Base-by-base conservation (phyloP, 257 asterid species). In the Striga asiatica region DNA sequence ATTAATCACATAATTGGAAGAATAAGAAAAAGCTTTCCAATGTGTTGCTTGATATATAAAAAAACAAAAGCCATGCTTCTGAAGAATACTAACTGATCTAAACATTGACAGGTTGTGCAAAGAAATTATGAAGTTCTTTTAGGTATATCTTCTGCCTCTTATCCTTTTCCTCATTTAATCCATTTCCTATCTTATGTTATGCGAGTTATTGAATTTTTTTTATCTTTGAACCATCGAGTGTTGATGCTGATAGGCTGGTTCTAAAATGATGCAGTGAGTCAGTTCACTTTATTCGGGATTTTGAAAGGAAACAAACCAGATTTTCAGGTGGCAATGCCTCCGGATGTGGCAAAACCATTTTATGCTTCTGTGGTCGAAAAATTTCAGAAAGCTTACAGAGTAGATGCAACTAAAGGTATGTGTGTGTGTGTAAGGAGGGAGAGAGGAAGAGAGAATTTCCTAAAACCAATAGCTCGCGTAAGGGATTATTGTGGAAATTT, bases 281-380 rank as follows among this genome's bases (percentile, higher is more conserved):
- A 89, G 74, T 89, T 85, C 72, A 89, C 97, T 23, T 65, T 89
- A 32, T 83, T 76, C 67, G 97, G 96, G 60, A 51, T 83, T 47
- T 49, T 89, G 28, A 85, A 89, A 76, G 97, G 97, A 25, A 85
- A 89, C 78, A 89, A 83, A 57, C 96, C 96, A 0, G 96, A 89
- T 80, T 89, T 86, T 70, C 97, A 89, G 23, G 86, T 83, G 59
- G 96, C 97, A 32, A 89, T 89, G 96, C 93, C 96, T 51, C 94
- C 96, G 1, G 83, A 67, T 18, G 75, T 71, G 51, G 94, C 94
- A 29, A 86, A 71, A 71, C 65, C 76, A n/a, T 85, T 83, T 68
- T 89, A 89, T 53, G 79, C 83, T 32, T 80, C 86, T 29, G 64
- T 89, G 63, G 94, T 89, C 19, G 91, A 89, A 62, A 81, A 2